Percentiles rank a stretch among this genome's conserved stretches.
Conservation (phyloP, 805 yeast species). For the Saccharomycopsis sp. region DNA sequence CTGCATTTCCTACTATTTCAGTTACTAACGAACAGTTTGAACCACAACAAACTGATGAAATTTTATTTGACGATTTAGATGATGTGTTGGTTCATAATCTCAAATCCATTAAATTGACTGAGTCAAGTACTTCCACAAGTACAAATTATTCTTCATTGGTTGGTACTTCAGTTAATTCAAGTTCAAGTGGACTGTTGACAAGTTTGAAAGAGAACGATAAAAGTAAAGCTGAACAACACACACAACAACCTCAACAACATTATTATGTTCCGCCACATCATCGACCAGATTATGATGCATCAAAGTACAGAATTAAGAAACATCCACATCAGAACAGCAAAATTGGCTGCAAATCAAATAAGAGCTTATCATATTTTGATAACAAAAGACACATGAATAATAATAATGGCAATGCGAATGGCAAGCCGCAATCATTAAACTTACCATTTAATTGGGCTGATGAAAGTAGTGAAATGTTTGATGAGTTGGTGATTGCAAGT, state of each 20-base stretch:
- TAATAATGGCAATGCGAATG: background rate
- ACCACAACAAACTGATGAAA: conserved; percentile 46
- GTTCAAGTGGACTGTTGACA: background rate
- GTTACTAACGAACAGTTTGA: conserved; percentile 7
- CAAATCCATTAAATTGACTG: conserved; percentile 2
- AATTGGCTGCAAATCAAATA: background rate
- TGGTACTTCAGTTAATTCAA: background rate
- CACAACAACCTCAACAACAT: background rate
- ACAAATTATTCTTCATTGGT: conserved; percentile 3
- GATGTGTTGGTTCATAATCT: conserved; percentile 27
- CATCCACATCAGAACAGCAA: conserved; percentile 2
- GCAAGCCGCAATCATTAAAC: conserved; percentile 5
- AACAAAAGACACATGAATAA: background rate
- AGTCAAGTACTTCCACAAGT: conserved; percentile 5
- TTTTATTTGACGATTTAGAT: conserved; percentile 56
- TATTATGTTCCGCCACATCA: conserved; percentile 21
- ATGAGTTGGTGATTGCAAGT: background rate
- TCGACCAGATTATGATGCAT: conserved; percentile 20
- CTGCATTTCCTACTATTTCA: background rate
- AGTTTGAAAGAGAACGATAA: background rate
- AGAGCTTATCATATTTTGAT: background rate
- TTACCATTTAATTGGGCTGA: conserved; percentile 13
- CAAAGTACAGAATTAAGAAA: conserved; percentile 7
- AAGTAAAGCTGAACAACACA: background rate
- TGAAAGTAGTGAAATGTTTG: conserved; percentile 6